phyloP scores from a whole-genome alignment of 2,329 filamentous ascomycete species.

The Emericellopsis atlantica region DNA sequence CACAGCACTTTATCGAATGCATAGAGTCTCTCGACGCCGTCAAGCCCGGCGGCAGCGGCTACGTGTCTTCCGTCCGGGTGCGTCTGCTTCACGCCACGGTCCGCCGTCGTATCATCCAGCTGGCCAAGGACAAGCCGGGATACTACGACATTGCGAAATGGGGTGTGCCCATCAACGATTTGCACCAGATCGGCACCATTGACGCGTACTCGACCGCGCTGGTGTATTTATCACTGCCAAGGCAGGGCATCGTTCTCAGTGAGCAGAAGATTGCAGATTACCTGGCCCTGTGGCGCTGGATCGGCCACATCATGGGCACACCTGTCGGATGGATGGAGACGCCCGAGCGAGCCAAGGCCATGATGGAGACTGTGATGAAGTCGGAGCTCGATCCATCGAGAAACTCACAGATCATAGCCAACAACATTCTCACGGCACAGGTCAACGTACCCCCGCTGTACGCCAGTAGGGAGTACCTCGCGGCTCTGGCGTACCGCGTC shows the following conservation, averaged over 20 bases:
- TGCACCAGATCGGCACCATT: conserved; percentile 63
- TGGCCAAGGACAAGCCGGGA: conserved; percentile 36
- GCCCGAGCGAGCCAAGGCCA: conserved; percentile 38
- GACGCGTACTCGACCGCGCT: conserved; percentile 55
- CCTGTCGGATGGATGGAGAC: conserved; percentile 49
- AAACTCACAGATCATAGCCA: conserved; percentile 52
- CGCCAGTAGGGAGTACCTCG: conserved; percentile 52
- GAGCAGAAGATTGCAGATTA: conserved; percentile 55
- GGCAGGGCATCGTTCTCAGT: conserved; percentile 57
- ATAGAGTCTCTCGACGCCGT: conserved; percentile 52
- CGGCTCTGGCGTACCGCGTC: conserved; percentile 55
- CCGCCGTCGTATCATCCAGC: conserved; percentile 45
- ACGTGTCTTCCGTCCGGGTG: conserved; percentile 49
- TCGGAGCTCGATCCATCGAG: conserved; percentile 54
- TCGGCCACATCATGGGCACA: conserved; percentile 59
- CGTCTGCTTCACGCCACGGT: conserved; percentile 54
- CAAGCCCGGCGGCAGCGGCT: conserved; percentile 50
- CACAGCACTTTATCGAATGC: conserved; percentile 63
- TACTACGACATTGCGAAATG: conserved; percentile 47
- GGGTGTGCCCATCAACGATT: conserved; percentile 60
- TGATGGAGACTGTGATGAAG: conserved; percentile 56
- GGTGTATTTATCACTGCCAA: conserved; percentile 56
- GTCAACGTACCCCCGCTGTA: conserved; percentile 52
- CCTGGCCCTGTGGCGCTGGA: conserved; percentile 63
- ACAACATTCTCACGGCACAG: conserved; percentile 63